Conservation (phyloP, 2,329 filamentous ascomycete species). For the Verticillium zaregamsianum region DNA sequence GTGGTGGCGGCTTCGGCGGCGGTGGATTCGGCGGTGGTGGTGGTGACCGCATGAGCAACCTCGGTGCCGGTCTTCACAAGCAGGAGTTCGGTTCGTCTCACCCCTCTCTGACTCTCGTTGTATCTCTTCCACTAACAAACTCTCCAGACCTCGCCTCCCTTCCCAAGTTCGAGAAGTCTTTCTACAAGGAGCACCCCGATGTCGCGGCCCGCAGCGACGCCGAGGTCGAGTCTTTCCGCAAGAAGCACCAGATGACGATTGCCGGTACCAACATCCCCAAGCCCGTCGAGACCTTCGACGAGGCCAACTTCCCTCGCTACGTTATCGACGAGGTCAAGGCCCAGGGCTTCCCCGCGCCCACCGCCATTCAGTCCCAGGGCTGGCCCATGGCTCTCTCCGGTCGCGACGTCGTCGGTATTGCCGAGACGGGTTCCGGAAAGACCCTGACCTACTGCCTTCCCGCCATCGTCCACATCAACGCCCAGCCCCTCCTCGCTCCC, state of each 20-base stretch:
- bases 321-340: conserved; percentile 99
- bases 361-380: conserved; percentile 94
- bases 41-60: conserved; percentile 90
- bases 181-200: conserved; percentile 91
- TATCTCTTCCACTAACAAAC: conserved; percentile 23
- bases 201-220: conserved; percentile 69
- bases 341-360: conserved; percentile 90
- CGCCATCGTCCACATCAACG: conserved; percentile 98
- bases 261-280: conserved; percentile 79
- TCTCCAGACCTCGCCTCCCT: conserved; percentile 65
- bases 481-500: conserved; percentile 89
- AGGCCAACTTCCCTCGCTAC: conserved; percentile 94
- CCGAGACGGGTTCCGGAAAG: conserved; percentile 98
- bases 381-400: conserved; percentile 99
- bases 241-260: conserved; percentile 78
- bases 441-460: conserved; percentile 97
- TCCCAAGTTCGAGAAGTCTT: conserved; percentile 98
- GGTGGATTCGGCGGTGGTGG: conserved; percentile 54
- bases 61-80: conserved; percentile 81
- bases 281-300: conserved; percentile 94
- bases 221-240: conserved; percentile 86
- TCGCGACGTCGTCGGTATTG: conserved; percentile 97
- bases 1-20: conserved; percentile 25
- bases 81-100: conserved; percentile 76
- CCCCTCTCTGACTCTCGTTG: conserved; percentile 10